phyloP scores from a whole-genome alignment of 345 rosid genomes.

The Eutrema heterophyllum region DNA sequence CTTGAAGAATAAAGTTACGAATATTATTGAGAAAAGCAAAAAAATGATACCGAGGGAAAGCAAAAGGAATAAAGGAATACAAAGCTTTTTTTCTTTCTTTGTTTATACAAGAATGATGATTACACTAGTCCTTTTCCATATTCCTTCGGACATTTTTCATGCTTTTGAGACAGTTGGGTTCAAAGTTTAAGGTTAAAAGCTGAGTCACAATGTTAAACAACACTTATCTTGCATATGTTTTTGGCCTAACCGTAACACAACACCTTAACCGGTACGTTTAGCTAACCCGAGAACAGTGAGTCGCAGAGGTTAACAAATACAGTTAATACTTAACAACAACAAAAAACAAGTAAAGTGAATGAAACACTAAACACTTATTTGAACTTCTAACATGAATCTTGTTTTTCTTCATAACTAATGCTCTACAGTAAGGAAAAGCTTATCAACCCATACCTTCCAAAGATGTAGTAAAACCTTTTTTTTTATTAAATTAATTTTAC shows the following conservation, averaged over 20 bases:
- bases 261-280: conserved; percentile 8
- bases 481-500: too few relatives aligned
- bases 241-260: neutral
- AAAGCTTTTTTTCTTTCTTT: neutral
- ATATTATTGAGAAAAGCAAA: conserved; percentile 34
- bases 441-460: too few relatives aligned
- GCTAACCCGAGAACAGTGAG: neutral
- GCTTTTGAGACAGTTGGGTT: conserved; percentile 34
- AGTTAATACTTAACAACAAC: neutral
- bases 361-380: neutral
- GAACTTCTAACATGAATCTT: neutral
- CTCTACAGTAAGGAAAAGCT: neutral
- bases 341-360: neutral
- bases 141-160: conserved; percentile 32
- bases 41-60: conserved; percentile 6
- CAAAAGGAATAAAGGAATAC: conserved; percentile 25
- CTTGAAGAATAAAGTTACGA: neutral
- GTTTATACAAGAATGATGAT: conserved; percentile 21
- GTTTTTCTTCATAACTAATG: neutral
- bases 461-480: too few relatives aligned
- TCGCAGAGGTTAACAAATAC: neutral
- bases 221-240: neutral
- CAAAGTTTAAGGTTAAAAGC: conserved; percentile 29
- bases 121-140: neutral
- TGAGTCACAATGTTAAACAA: conserved; percentile 30